These are phyloP conservation scores for Ogataea ramenticola DNA, from an alignment of 805 yeast genomes.

Conservation along the genomic window DNA sequence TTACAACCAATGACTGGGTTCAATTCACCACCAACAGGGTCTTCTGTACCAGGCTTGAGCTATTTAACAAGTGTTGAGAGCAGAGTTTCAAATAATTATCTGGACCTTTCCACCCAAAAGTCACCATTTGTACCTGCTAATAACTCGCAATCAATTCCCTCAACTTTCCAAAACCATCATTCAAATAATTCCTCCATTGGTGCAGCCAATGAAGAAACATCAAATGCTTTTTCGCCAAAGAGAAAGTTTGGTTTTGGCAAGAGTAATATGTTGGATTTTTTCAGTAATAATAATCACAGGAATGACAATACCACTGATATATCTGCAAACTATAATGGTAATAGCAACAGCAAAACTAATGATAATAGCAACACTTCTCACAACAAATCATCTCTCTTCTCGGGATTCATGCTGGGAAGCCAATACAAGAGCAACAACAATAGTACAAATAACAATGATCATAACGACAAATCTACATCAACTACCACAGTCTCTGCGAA, in stretches of 20 bases:
- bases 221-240: conserved; percentile 20
- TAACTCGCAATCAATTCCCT: conserved; percentile 2
- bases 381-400: background rate
- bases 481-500: background rate
- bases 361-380: background rate
- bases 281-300: background rate
- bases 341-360: background rate
- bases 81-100: conserved; percentile 3
- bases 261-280: conserved; percentile 4
- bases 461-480: background rate
- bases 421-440: background rate
- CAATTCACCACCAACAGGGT: conserved; percentile 1
- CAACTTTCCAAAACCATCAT: conserved; percentile 1
- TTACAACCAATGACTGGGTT: background rate
- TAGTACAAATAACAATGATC: background rate
- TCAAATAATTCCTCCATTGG: conserved; percentile 11
- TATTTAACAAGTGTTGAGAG: conserved; percentile 3
- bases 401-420: background rate
- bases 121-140: conserved; percentile 8
- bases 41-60: conserved; percentile 2
- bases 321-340: background rate
- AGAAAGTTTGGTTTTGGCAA: conserved; percentile 23
- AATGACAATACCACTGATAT: background rate
- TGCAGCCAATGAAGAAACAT: conserved; percentile 8
- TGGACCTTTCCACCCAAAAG: conserved; percentile 10